Base-by-base conservation (phyloP, 495 filamentous ascomycete genomes). In the Neurospora discreta region DNA sequence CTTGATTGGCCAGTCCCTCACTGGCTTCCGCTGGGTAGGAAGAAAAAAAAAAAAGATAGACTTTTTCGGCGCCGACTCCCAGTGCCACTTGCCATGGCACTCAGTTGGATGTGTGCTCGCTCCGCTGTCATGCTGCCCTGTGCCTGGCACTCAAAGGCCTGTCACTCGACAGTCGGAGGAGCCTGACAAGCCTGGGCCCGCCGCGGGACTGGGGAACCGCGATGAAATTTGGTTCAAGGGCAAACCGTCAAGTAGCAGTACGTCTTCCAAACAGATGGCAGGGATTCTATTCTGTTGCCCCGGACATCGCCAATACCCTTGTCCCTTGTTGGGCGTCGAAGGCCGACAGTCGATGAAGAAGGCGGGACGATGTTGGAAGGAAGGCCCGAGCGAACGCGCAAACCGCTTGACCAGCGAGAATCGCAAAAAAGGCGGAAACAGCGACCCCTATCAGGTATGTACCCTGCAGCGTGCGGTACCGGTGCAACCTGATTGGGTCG, bases 401-500 rank as follows among this genome's bases (percentile, higher is more conserved):
- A 60, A 30, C 52, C 23, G 52, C 52, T 60, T 13, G 23, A 39
- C 39, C 39, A 39, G 39, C 38, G 8, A 39, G 38, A 39, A 39
- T 23, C 52, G 52, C 52, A 26, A 52, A 36, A 36, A 26, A 36
- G 69, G 69, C 69, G 72, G 30, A 26, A 33, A 33, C 52, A 60
- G 15, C 2, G 1, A 60, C 13, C 52, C 41, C 30, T 68, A 60
- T 36, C 38, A 71, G 41, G 70, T 65, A n/a, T n/a, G n/a, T n/a
- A 72, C 69, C 72, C 38, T 74, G 73, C 71, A 72, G 39, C 33
- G 39, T 72, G 73, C 23, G 30, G 16, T 15, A 33, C 26, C 58
- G 36, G 20, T 33, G 5, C 43, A 1, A 10, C 16, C 7, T 68
- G n/a, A 76, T 76, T 76, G 75, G 75, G n/a, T 39, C 7, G 67